Evolutionary conservation across 805 yeast genomes (phyloP).

Genomic region (Candida golubevii): DNA sequence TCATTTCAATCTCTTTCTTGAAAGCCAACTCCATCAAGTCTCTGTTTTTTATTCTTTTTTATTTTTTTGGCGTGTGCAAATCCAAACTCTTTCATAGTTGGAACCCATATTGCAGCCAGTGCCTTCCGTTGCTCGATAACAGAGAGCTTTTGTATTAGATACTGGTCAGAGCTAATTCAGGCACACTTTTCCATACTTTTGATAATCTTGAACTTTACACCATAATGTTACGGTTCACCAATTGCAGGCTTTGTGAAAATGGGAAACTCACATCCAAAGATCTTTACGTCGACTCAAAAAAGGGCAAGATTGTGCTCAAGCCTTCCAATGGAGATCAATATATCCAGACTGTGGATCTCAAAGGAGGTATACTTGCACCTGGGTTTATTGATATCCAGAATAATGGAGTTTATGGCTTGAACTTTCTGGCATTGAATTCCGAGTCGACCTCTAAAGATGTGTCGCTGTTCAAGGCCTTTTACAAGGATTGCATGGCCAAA

Average conservation of each 20-base stretch:
- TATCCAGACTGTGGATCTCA: constrained; percentile 36
- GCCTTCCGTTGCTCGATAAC: too few species aligned
- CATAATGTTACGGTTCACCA: constrained; percentile 31
- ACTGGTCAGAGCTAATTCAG: too few species aligned
- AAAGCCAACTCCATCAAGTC: too few species aligned
- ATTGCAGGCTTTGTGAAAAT: constrained; percentile 40
- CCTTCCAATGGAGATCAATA: constrained; percentile 16
- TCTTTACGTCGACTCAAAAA: constrained; percentile 38
- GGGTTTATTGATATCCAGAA: constrained; percentile 57
- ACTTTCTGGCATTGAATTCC: constrained; percentile 39
- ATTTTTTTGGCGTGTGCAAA: too few species aligned
- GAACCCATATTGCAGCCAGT: too few species aligned
- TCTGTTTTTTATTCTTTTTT: too few species aligned
- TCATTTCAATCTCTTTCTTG: too few species aligned
- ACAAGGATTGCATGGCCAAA: constrained; percentile 42
- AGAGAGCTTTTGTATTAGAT: too few species aligned
- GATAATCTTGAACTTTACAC: too few species aligned
- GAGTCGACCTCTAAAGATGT: constrained; percentile 29
- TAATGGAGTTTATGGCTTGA: constrained; percentile 55
- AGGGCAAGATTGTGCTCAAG: constrained; percentile 38
- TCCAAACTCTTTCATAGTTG: too few species aligned
- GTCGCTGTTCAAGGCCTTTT: constrained; percentile 29
- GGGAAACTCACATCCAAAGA: constrained; percentile 36
- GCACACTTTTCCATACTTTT: too few species aligned
- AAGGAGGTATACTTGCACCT: constrained; percentile 48